phyloP scores from a whole-genome alignment of 768 basidiomycete genomes.

The Agrocybe pediades region DNA sequence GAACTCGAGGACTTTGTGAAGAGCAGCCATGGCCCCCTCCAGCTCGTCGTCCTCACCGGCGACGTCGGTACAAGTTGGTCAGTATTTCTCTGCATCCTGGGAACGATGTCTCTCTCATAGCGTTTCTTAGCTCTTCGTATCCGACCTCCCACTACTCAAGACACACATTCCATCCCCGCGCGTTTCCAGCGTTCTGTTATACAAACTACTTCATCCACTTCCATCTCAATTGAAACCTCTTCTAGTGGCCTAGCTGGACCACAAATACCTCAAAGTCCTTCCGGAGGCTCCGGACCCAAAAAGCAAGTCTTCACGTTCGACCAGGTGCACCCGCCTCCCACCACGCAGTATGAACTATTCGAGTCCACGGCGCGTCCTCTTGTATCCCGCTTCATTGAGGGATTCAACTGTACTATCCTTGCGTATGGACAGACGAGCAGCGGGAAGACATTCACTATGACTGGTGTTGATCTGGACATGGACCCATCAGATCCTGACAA shows the following conservation, averaged over 20 bases:
- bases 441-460: constrained; percentile 98
- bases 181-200: constrained; percentile 93
- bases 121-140: constrained; percentile 74
- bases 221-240: constrained; percentile 82
- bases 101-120: constrained; percentile 20
- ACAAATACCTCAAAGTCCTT: constrained; percentile 46
- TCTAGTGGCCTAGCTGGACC: constrained; percentile 54
- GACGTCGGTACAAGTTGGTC: constrained; percentile 94
- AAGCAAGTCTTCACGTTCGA: constrained; percentile 92
- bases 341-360: constrained; percentile 86
- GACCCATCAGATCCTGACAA: constrained; percentile 83
- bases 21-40: constrained; percentile 70
- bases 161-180: constrained; percentile 83
- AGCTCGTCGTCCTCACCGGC: constrained; percentile 70
- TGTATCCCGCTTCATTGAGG: constrained; percentile 84
- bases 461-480: constrained; percentile 87
- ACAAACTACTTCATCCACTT: constrained; percentile 70
- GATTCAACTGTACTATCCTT: constrained; percentile 96
- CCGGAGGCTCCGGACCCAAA: constrained; percentile 56
- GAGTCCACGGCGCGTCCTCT: constrained; percentile 83
- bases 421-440: constrained; percentile 98
- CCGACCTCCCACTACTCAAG: constrained; percentile 83
- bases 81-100: constrained; percentile 34
- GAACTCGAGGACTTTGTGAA: constrained; percentile 31
- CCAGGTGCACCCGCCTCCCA: constrained; percentile 86